Base-by-base conservation (phyloP, 148 eudicot species). In the Persicaria tinctoria region DNA sequence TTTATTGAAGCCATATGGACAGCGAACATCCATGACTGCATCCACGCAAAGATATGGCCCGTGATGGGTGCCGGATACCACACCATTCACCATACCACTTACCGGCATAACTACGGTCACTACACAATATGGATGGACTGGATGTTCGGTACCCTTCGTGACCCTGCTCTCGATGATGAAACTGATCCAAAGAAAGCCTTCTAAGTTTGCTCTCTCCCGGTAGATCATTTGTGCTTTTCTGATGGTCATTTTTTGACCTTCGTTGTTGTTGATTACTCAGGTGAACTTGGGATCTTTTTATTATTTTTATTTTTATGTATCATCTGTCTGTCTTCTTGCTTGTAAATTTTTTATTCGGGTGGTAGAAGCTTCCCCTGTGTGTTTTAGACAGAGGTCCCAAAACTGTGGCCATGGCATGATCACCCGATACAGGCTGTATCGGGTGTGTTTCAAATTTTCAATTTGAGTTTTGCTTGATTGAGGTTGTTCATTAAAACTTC, bases 1-100 rank as follows among this genome's bases (percentile, higher is more conserved):
- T 90, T 87, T 62, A 46, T 90, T 1, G 98, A 92, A 78, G 90
- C 77, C 60, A 78, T 95, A 38, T 92, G 98, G 98, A 92, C 97
- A 1, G 93, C 93, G 17, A 95, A 95, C 51, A 89, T 95, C 69
- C 98, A 95, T 32, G 98, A 95, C 74, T 92, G 97, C 80, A 86
- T 95, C 41, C 77, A 95, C 45, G 96, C 86, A 5, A 89, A 90
- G 70, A 0, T 90, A 66, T 95, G 97, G 97, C 98, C 97, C 0
- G 87, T 95, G 5, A 95, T 95, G 98, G 98, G 98, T 20, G 98
- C 98, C 0, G 98, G 96, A 18, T 92, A 95, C 78, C 98, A 95
- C 75, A 95, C 97, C 55, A 86, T 92, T 68, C 98, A 95, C 82
- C 98, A 92, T 81, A 86, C 88, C 5, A 95, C 97, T 0, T 95